Conservation (phyloP, 1,284 basidiomycete genomes). For the Apiotrichum gamsii region DNA sequence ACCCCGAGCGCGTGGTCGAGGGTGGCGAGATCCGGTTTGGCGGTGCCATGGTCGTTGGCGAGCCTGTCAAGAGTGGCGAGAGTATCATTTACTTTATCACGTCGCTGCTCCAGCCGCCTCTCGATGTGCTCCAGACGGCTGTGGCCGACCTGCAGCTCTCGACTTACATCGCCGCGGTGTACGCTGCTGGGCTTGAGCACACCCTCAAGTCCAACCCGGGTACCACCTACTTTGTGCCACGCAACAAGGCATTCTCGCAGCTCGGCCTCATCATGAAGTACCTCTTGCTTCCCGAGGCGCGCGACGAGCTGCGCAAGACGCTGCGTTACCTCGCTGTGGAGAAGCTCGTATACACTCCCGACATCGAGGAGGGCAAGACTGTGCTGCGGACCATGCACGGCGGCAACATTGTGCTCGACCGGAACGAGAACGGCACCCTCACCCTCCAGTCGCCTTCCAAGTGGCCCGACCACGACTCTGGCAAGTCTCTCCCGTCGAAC, state of each 20-base stretch:
- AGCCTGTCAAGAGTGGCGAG: slow-evolving; percentile 59
- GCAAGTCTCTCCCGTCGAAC: slow-evolving; percentile 48
- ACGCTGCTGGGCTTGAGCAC: slow-evolving; percentile 72
- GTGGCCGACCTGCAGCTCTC: slow-evolving; percentile 77
- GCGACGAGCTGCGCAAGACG: slow-evolving; percentile 70
- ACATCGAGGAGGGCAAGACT: slow-evolving; percentile 33
- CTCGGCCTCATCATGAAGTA: slow-evolving; percentile 86
- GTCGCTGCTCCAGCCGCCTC: slow-evolving; percentile 71
- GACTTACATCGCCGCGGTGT: slow-evolving; percentile 81
- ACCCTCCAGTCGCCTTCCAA: slow-evolving; percentile 30
- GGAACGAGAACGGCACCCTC: slow-evolving; percentile 21
- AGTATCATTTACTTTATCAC: slow-evolving; percentile 87
- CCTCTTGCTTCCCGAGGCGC: slow-evolving; percentile 62
- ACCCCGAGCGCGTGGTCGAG: slow-evolving; percentile 41
- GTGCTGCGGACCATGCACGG: slow-evolving; percentile 46
- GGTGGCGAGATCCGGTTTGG: slow-evolving; percentile 69
- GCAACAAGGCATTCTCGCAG: slow-evolving; percentile 77
- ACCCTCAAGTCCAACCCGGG: slow-evolving; percentile 61
- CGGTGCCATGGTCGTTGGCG: slow-evolving; percentile 71
- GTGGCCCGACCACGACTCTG: slow-evolving; percentile 38
- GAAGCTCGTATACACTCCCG: slow-evolving; percentile 66
- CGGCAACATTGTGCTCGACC: slow-evolving; percentile 42
- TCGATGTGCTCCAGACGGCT: slow-evolving; percentile 72
- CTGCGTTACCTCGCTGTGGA: slow-evolving; percentile 79
- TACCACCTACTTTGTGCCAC: slow-evolving; percentile 80